Evolutionary conservation across 352 stramenopile genomes (phyloP).

Genomic region (Phytophthora ohioensis): DNA sequence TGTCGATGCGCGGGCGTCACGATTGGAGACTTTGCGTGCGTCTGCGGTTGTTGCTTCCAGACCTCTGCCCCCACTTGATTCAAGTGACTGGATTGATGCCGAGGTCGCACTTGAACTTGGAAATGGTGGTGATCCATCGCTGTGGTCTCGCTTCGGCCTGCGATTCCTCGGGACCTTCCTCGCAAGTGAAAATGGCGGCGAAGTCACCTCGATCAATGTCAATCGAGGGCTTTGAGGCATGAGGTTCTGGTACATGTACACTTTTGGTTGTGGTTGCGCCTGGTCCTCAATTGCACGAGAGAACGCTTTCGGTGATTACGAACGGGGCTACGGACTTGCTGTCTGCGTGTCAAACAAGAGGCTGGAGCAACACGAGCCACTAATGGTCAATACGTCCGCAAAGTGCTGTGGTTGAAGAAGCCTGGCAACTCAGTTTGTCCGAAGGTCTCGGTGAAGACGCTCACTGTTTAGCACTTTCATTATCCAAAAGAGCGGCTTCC

Average conservation of each 20-base stretch:
- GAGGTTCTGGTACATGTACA: background rate
- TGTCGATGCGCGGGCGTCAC: slow-evolving; percentile 17
- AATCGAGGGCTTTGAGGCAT: background rate
- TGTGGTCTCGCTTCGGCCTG: background rate
- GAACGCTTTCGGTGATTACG: slow-evolving; percentile 27
- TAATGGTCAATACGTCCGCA: slow-evolving; percentile 19
- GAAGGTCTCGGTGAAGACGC: background rate
- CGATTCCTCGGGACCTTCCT: slow-evolving; percentile 6
- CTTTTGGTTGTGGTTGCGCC: slow-evolving; percentile 37
- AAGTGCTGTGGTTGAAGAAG: slow-evolving; percentile 46
- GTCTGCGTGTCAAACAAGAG: background rate
- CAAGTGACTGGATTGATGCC: slow-evolving; percentile 18
- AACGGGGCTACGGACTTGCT: slow-evolving; percentile 20
- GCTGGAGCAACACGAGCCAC: slow-evolving; percentile 7
- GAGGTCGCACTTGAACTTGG: slow-evolving; percentile 29
- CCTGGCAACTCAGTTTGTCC: background rate
- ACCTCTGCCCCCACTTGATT: slow-evolving; percentile 9
- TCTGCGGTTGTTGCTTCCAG: slow-evolving; percentile 5
- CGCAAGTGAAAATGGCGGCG: background rate
- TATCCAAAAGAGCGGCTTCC: slow-evolving; percentile 26
- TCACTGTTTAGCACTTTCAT: slow-evolving; percentile 27
- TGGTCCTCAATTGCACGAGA: slow-evolving; percentile 27
- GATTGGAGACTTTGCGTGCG: background rate
- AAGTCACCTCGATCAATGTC: background rate
- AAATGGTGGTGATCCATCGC: background rate